These are phyloP conservation scores for Aspergillus ostianus DNA, from an alignment of 495 filamentous ascomycete species.

Conservation along the genomic window DNA sequence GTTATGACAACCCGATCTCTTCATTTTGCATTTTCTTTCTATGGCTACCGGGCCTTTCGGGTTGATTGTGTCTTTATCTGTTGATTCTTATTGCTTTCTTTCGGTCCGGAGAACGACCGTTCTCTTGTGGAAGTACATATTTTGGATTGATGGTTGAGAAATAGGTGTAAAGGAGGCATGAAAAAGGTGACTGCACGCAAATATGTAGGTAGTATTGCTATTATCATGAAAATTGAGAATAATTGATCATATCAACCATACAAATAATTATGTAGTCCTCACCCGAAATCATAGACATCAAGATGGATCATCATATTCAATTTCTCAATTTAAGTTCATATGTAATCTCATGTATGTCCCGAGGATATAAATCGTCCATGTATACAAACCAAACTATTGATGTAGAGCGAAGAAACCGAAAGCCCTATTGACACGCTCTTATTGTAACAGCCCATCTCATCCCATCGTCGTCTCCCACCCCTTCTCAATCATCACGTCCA, in stretches of 20 bases:
- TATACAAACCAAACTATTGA: neutral
- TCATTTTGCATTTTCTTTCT: neutral
- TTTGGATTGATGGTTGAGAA: neutral
- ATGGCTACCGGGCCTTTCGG: neutral
- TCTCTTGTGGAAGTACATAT: neutral
- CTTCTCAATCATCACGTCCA: conserved; percentile 58
- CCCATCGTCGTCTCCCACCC: conserved; percentile 60
- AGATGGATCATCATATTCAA: neutral
- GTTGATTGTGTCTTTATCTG: neutral
- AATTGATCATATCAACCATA: no score
- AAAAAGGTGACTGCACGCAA: neutral
- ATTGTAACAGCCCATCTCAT: conserved; percentile 4
- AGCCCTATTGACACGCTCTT: neutral
- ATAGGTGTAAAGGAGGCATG: neutral
- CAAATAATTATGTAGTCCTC: no score
- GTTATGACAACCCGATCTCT: neutral
- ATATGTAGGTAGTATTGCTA: neutral
- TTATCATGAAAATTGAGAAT: neutral
- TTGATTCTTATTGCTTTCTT: neutral
- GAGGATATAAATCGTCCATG: neutral
- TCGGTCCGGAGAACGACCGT: neutral
- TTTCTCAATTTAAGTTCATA: neutral
- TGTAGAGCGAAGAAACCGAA: neutral
- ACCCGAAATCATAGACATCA: no score
- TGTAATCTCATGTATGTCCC: neutral